Evolutionary conservation across 306 rosid genomes (phyloP).

Genomic region (Citrullus colocynthis): DNA sequence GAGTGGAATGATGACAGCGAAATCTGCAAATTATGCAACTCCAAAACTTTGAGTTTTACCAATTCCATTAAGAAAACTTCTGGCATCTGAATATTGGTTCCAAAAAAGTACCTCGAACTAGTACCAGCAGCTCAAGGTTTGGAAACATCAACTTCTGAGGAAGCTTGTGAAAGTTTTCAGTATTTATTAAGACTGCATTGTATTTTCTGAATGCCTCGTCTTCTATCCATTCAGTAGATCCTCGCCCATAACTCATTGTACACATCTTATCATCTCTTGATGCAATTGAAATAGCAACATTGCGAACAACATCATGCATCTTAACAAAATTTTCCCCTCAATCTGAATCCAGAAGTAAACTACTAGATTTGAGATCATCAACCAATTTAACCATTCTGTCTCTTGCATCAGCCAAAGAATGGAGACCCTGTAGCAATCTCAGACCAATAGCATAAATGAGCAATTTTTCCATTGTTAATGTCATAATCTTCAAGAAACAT

Average conservation of each 20-base stretch:
- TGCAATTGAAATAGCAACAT: constrained; percentile 15
- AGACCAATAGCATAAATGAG: neutral
- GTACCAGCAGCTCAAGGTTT: neutral
- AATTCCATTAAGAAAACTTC: neutral
- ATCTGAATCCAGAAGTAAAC: constrained; percentile 5
- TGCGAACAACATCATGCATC: constrained; percentile 24
- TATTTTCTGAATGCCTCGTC: neutral
- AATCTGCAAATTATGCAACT: neutral
- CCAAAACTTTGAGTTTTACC: constrained; percentile 2
- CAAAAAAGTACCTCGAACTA: neutral
- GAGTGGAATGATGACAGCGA: neutral
- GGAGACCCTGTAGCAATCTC: neutral
- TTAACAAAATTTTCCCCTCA: neutral
- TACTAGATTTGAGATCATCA: constrained; percentile 1
- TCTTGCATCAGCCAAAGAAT: constrained; percentile 4
- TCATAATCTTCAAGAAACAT: constrained; percentile 8
- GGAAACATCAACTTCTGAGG: neutral
- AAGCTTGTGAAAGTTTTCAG: neutral
- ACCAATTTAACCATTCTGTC: neutral
- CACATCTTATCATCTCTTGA: neutral
- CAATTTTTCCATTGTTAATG: neutral
- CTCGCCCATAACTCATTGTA: neutral
- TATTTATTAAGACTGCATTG: neutral
- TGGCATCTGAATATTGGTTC: neutral
- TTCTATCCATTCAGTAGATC: neutral